Percentiles rank a stretch among this genome's conserved stretches.
phyloP scores from a whole-genome alignment of 2,329 filamentous ascomycete genomes.

The Aspergillus ibericus region DNA sequence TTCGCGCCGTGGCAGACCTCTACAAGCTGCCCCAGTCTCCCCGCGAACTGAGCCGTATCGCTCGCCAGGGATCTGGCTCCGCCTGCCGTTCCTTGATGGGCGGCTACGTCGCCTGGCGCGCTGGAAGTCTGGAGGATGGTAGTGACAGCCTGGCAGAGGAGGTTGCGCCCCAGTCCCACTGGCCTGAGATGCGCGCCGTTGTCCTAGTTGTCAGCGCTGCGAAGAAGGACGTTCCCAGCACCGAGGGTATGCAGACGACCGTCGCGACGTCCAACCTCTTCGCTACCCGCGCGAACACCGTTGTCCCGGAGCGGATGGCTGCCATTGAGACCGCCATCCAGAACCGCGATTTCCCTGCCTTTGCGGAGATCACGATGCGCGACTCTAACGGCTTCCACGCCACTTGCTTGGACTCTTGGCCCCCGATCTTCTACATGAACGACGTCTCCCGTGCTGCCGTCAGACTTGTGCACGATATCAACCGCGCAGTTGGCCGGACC shows the following conservation, averaged over 20 bases:
- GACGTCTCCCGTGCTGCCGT: conserved; percentile 87
- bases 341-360: conserved; percentile 76
- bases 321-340: conserved; percentile 81
- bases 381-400: conserved; percentile 98
- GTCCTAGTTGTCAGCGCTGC: conserved; percentile 88
- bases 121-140: conserved; percentile 73
- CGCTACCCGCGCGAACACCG: conserved; percentile 67
- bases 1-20: conserved; percentile 83
- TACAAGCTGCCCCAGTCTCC: conserved; percentile 82
- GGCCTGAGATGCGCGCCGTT: conserved; percentile 91
- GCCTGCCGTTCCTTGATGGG: conserved; percentile 92
- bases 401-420: conserved; percentile 89
- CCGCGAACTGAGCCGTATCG: conserved; percentile 81
- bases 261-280: conserved; percentile 90
- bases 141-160: conserved; percentile 85
- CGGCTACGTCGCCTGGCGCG: conserved; percentile 93
- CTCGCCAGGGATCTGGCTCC: conserved; percentile 89
- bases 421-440: conserved; percentile 98
- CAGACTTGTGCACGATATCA: conserved; percentile 84
- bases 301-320: conserved; percentile 81
- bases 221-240: conserved; percentile 94
- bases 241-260: conserved; percentile 95
- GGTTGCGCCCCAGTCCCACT: conserved; percentile 84
- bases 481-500: conserved; percentile 71
- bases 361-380: conserved; percentile 90